Conservation (phyloP, 2,329 filamentous ascomycete species). For the Ophiostoma perfectum region DNA sequence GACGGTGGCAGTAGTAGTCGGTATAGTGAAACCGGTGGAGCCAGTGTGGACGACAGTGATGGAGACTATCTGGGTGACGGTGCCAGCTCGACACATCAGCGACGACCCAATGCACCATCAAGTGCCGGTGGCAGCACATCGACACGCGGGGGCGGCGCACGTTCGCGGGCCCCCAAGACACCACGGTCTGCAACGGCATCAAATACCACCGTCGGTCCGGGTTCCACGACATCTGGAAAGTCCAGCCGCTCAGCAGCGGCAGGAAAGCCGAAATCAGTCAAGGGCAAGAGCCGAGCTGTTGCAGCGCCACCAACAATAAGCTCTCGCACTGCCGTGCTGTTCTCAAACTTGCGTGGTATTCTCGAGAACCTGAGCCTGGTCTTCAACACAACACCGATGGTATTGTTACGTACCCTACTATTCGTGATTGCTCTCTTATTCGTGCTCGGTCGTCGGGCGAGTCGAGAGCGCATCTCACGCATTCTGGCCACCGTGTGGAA, state of each 20-base stretch:
- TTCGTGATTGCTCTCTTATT: constrained; percentile 75
- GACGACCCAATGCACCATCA: constrained; percentile 52
- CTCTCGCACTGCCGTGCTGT: constrained; percentile 47
- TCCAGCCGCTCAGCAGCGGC: neutral
- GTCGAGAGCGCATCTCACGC: constrained; percentile 68
- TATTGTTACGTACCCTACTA: constrained; percentile 60
- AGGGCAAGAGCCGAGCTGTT: constrained; percentile 19
- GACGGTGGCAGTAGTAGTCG: constrained; percentile 39
- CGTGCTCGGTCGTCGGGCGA: constrained; percentile 66
- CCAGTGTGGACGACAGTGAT: neutral
- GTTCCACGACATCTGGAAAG: neutral
- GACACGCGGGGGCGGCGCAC: constrained; percentile 29
- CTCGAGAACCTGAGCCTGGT: constrained; percentile 47
- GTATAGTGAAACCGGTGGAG: neutral
- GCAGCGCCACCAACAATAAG: constrained; percentile 35
- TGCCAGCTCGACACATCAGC: constrained; percentile 51
- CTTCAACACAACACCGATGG: constrained; percentile 52
- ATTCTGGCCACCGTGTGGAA: constrained; percentile 67
- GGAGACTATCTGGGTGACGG: constrained; percentile 18
- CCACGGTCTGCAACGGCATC: neutral
- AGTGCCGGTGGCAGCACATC: constrained; percentile 34
- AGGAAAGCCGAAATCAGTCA: constrained; percentile 16
- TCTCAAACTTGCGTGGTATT: constrained; percentile 47
- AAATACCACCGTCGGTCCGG: neutral
- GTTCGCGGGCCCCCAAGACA: constrained; percentile 32